These are phyloP conservation scores for Orbilia ellipsospora DNA, from an alignment of 2,329 filamentous ascomycete genomes.

Conservation along the genomic window DNA sequence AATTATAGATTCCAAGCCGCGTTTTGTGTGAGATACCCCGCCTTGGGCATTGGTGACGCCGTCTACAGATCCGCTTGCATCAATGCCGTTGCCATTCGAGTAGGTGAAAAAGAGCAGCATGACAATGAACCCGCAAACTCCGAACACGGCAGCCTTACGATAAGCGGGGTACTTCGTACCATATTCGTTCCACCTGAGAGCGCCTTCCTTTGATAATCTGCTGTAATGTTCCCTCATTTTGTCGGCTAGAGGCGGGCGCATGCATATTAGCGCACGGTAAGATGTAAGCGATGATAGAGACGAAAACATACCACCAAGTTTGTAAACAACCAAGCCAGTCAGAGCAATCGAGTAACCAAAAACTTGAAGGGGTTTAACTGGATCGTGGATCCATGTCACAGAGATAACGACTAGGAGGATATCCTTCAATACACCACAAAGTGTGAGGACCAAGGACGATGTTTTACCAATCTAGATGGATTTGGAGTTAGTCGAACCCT, in stretches of 20 bases:
- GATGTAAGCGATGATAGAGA: not conserved
- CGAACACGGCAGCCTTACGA: slow-evolving; percentile 54
- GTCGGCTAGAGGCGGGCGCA: slow-evolving; percentile 65
- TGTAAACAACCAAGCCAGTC: slow-evolving; percentile 83
- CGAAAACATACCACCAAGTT: slow-evolving; percentile 71
- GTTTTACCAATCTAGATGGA: slow-evolving; percentile 83
- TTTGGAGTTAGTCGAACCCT: not conserved
- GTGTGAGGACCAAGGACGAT: slow-evolving; percentile 84
- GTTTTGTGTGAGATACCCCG: slow-evolving; percentile 22
- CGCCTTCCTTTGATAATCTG: slow-evolving; percentile 54
- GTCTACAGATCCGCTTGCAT: slow-evolving; percentile 15
- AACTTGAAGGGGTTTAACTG: slow-evolving; percentile 79
- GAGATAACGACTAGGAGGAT: slow-evolving; percentile 82
- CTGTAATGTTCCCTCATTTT: slow-evolving; percentile 73
- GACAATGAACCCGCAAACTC: slow-evolving; percentile 44
- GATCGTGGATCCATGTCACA: slow-evolving; percentile 75
- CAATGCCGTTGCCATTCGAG: slow-evolving; percentile 20
- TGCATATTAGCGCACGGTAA: slow-evolving; percentile 2
- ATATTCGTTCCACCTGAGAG: slow-evolving; percentile 56
- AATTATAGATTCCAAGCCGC: slow-evolving; percentile 26
- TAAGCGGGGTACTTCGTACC: slow-evolving; percentile 56
- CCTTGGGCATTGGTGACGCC: slow-evolving; percentile 10
- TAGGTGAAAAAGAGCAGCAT: slow-evolving; percentile 53
- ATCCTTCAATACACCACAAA: slow-evolving; percentile 88
- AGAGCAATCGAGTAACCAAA: slow-evolving; percentile 86